phyloP scores from a whole-genome alignment of 179 eudicot genomes.

The Beta macrorhiza region DNA sequence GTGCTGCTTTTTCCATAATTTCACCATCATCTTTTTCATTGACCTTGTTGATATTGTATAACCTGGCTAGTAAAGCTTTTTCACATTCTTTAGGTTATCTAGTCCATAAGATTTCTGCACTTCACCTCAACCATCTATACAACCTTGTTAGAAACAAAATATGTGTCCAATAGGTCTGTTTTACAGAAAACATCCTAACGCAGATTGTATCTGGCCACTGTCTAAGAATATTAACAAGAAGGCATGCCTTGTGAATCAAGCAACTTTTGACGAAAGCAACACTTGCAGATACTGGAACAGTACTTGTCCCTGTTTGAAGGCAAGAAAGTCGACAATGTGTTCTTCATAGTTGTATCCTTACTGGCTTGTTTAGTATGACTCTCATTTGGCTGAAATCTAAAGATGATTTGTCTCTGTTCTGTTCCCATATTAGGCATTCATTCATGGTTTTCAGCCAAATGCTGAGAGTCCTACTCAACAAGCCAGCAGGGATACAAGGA shows the following conservation, averaged over 20 bases:
- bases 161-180: not conserved
- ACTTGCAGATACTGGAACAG: not conserved
- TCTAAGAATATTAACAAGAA: not conserved
- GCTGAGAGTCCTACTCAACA: too few relatives aligned
- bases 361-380: too few relatives aligned
- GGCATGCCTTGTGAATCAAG: not conserved
- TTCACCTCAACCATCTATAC: not conserved
- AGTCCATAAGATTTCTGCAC: not conserved
- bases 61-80: not conserved
- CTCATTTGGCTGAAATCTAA: too few relatives aligned
- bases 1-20: not conserved
- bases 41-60: not conserved
- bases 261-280: not conserved
- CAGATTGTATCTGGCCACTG: not conserved
- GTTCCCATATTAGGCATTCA: too few relatives aligned
- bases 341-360: too few relatives aligned
- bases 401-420: not conserved
- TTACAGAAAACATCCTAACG: not conserved
- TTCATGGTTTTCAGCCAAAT: too few relatives aligned
- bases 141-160: not conserved
- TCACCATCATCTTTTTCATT: too few relatives aligned
- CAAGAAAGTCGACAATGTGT: not conserved
- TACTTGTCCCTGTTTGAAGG: not conserved
- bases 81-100: not conserved
- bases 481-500: too few relatives aligned